Evolutionary conservation across 495 filamentous ascomycete species (phyloP).

Genomic region (Penicillium subrubescens): DNA sequence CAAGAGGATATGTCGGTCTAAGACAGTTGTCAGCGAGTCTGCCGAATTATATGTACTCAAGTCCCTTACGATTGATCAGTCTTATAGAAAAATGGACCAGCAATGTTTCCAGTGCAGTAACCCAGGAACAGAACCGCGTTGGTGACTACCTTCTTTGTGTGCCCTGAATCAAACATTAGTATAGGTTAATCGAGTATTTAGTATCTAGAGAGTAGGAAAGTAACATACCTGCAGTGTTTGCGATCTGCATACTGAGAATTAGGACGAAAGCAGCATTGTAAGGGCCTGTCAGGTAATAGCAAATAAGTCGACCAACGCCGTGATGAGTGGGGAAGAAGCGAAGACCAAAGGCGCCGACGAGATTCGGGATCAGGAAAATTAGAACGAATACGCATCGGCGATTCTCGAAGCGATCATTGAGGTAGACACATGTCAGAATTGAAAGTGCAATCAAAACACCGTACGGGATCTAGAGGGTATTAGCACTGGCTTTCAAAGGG

Average conservation of each 20-base stretch:
- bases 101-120: conserved; percentile 56
- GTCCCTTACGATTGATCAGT: conserved; percentile 46
- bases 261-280: conserved; percentile 65
- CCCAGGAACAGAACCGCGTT: conserved; percentile 60
- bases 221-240: conserved; percentile 51
- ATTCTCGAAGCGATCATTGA: conserved; percentile 60
- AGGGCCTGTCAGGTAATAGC: conserved; percentile 60
- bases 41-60: not conserved
- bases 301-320: conserved; percentile 53
- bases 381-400: conserved; percentile 57
- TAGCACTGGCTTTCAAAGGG: conserved; percentile 20
- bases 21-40: not conserved
- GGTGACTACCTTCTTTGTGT: conserved; percentile 65
- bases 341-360: conserved; percentile 57
- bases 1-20: conserved; percentile 56
- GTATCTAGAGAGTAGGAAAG: not conserved
- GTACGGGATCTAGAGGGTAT: conserved; percentile 52
- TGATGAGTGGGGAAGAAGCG: conserved; percentile 51
- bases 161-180: conserved; percentile 31
- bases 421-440: conserved; percentile 57
- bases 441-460: conserved; percentile 59
- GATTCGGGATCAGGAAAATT: conserved; percentile 57
- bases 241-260: conserved; percentile 58
- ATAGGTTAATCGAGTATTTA: not conserved
- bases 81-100: conserved; percentile 66